phyloP scores from a whole-genome alignment of 2,329 filamentous ascomycete species.

The Colletotrichum spinosum region DNA sequence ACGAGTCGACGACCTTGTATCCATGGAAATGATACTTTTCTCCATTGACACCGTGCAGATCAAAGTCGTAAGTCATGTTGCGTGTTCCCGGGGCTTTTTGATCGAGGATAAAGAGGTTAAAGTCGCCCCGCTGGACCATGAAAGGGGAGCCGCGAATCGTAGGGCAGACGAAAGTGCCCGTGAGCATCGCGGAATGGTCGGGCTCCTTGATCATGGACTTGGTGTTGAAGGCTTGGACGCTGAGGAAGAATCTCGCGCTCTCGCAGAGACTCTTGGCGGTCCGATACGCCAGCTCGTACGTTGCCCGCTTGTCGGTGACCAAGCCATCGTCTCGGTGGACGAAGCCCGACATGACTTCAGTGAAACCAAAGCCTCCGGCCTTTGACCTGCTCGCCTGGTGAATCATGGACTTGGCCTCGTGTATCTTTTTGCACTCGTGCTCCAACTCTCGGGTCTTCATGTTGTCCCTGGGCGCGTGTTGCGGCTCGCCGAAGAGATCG shows the following conservation, averaged over 20 bases:
- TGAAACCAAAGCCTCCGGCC: constrained; percentile 67
- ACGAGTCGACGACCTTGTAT: constrained; percentile 71
- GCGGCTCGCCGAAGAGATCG: constrained; percentile 66
- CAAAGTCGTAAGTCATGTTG: constrained; percentile 72
- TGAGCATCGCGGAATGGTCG: constrained; percentile 64
- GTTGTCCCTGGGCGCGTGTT: constrained; percentile 37
- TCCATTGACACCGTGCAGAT: constrained; percentile 66
- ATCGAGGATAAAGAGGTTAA: constrained; percentile 68
- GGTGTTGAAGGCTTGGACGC: constrained; percentile 66
- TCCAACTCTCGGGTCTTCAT: constrained; percentile 41
- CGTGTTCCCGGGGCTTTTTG: constrained; percentile 65
- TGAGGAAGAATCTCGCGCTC: constrained; percentile 69
- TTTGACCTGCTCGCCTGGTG: constrained; percentile 55
- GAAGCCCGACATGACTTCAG: constrained; percentile 73
- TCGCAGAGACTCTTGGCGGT: constrained; percentile 66
- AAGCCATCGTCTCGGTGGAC: constrained; percentile 60
- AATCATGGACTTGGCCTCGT: constrained; percentile 52
- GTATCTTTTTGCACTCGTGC: constrained; percentile 51
- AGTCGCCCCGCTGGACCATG: constrained; percentile 68
- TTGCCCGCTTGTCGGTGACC: constrained; percentile 58
- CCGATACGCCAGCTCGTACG: constrained; percentile 65
- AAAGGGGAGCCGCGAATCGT: constrained; percentile 68
- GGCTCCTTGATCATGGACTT: constrained; percentile 58
- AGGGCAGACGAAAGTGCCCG: constrained; percentile 69
- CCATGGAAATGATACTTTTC: constrained; percentile 68